Conservation (phyloP, 106 monocot species). For the Apostasia ramifera region DNA sequence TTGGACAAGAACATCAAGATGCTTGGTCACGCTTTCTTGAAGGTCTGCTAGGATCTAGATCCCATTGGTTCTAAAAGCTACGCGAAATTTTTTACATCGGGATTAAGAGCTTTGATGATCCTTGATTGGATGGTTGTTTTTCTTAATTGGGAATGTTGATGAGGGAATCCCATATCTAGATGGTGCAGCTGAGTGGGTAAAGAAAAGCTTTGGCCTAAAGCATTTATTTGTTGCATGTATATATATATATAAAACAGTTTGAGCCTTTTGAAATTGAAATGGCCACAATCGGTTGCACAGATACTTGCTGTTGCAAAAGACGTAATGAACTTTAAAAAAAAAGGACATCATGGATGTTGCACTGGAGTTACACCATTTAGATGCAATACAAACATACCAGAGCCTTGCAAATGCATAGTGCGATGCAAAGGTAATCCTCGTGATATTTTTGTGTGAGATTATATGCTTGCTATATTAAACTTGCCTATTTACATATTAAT, state of each 20-base stretch:
- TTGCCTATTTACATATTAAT: too few relatives aligned
- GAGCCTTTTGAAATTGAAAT: constrained; percentile 76
- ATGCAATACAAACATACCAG: constrained; percentile 82
- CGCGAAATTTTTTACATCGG: constrained; percentile 32
- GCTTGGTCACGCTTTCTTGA: constrained; percentile 74
- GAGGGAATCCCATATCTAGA: constrained; percentile 72
- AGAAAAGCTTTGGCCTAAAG: constrained; percentile 87
- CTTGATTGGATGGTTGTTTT: constrained; percentile 80
- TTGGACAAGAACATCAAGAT: constrained; percentile 18
- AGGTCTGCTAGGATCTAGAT: constrained; percentile 65
- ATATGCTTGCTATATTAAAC: background rate
- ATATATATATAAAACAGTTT: constrained; percentile 37
- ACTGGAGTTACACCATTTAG: constrained; percentile 70
- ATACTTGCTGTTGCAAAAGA: constrained; percentile 86
- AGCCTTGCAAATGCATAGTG: constrained; percentile 89
- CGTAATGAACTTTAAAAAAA: too few relatives aligned
- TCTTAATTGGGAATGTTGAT: constrained; percentile 68
- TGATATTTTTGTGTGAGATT: background rate
- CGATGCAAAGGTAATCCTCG: constrained; percentile 61
- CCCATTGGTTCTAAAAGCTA: constrained; percentile 25
- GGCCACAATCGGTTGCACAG: constrained; percentile 88
- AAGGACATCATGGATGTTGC: constrained; percentile 83
- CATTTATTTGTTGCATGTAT: constrained; percentile 87
- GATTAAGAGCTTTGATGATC: constrained; percentile 42
- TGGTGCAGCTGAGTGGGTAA: constrained; percentile 74